These are phyloP conservation scores for Corymbia citriodora DNA, from an alignment of 441 rosid species.

Conservation along the genomic window DNA sequence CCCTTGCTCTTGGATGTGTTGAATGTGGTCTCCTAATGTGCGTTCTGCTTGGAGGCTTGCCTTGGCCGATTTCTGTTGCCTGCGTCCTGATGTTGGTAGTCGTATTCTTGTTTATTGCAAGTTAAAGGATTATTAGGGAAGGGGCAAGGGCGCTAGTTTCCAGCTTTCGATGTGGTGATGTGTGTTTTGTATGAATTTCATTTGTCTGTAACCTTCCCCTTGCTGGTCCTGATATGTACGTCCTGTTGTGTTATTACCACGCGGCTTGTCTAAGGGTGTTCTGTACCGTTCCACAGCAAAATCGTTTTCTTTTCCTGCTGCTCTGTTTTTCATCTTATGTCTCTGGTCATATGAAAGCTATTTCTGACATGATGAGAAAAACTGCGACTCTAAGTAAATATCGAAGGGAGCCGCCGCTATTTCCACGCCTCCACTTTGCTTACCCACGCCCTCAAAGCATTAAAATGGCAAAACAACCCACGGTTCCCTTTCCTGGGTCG, in stretches of 20 bases:
- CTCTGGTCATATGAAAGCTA: not conserved
- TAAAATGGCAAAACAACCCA: not conserved
- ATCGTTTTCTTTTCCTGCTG: not conserved
- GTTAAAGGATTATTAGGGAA: too few relatives aligned
- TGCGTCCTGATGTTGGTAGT: not conserved
- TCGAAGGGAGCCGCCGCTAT: not conserved
- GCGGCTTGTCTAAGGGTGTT: not conserved
- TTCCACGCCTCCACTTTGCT: not conserved
- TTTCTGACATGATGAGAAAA: not conserved
- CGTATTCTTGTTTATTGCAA: not conserved
- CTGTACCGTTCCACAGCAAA: not conserved
- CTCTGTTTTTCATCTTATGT: not conserved
- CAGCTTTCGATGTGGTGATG: not conserved
- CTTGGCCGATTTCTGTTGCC: not conserved
- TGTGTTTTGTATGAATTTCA: not conserved
- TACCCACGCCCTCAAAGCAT: not conserved
- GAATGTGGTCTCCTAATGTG: fast-evolving
- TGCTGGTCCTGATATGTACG: not conserved
- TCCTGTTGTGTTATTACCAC: not conserved
- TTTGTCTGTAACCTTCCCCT: not conserved
- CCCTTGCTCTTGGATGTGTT: not conserved
- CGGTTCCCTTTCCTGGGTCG: fast-evolving
- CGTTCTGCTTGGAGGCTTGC: not conserved
- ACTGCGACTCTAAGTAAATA: not conserved
- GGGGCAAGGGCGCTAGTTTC: not conserved